Evolutionary conservation across 2,329 filamentous ascomycete genomes (phyloP).

Genomic region (Capronia coronata): DNA sequence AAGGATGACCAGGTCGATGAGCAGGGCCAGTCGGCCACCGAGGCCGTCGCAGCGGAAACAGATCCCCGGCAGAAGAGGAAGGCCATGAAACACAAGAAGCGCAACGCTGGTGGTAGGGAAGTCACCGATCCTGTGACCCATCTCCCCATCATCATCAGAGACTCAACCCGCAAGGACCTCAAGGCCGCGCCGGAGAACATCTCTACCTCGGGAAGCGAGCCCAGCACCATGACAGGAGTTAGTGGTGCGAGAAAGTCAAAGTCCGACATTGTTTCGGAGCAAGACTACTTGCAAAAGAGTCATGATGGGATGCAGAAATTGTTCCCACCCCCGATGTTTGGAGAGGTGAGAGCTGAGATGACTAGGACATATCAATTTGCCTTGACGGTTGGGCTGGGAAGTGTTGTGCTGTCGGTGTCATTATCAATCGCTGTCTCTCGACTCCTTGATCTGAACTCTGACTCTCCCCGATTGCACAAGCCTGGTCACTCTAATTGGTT

Average conservation of each 20-base stretch:
- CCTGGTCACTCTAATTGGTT: constrained; percentile 3
- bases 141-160: constrained; percentile 60
- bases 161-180: constrained; percentile 60
- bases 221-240: constrained; percentile 41
- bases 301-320: constrained; percentile 44
- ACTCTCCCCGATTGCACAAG: constrained; percentile 2
- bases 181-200: constrained; percentile 44
- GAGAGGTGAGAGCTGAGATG: constrained; percentile 41
- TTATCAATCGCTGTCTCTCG: constrained; percentile 11
- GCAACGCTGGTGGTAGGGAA: constrained; percentile 48
- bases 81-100: constrained; percentile 44
- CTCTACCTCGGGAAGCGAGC: constrained; percentile 36
- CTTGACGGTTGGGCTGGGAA: constrained; percentile 34
- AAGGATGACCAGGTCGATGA: constrained; percentile 11
- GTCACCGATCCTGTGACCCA: constrained; percentile 70
- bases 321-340: constrained; percentile 51
- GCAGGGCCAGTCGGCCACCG: constrained; percentile 22
- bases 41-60: constrained; percentile 21
- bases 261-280: constrained; percentile 41
- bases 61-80: constrained; percentile 46
- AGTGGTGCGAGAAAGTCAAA: constrained; percentile 42
- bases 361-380: constrained; percentile 41
- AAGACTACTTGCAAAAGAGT: constrained; percentile 36
- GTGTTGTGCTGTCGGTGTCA: constrained; percentile 25
- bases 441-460: constrained; percentile 6